These are phyloP conservation scores for Monilinia fructigena DNA, from an alignment of 2,329 filamentous ascomycete species.

Conservation along the genomic window DNA sequence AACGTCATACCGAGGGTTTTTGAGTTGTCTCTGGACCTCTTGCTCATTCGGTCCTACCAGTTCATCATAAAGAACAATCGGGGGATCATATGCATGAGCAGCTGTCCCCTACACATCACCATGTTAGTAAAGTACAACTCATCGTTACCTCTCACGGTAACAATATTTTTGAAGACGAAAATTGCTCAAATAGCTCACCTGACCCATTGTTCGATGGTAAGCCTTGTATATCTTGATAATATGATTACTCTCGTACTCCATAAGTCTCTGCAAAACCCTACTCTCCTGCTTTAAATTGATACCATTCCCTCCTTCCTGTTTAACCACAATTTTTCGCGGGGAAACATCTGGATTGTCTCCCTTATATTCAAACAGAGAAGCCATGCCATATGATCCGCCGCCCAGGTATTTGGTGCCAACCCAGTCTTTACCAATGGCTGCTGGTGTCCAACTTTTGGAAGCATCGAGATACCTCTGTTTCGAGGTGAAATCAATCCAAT, in stretches of 20 bases:
- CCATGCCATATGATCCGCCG: conserved; percentile 13
- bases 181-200: background rate
- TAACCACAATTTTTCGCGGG: conserved; percentile 8
- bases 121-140: background rate
- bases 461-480: background rate
- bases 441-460: background rate
- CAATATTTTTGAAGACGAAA: background rate
- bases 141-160: no score
- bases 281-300: conserved; percentile 1
- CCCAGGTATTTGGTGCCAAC: conserved; percentile 11
- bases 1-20: background rate
- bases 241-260: conserved; percentile 15
- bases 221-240: conserved; percentile 17
- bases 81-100: background rate
- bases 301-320: conserved; percentile 10
- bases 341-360: background rate
- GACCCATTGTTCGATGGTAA: conserved; percentile 13
- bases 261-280: conserved; percentile 6
- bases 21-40: background rate
- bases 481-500: no score
- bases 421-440: conserved; percentile 16
- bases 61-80: background rate
- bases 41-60: background rate
- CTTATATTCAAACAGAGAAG: conserved; percentile 13
- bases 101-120: background rate